Base-by-base conservation (phyloP, 768 basidiomycete species). In the Tricholoma saponaceum region DNA sequence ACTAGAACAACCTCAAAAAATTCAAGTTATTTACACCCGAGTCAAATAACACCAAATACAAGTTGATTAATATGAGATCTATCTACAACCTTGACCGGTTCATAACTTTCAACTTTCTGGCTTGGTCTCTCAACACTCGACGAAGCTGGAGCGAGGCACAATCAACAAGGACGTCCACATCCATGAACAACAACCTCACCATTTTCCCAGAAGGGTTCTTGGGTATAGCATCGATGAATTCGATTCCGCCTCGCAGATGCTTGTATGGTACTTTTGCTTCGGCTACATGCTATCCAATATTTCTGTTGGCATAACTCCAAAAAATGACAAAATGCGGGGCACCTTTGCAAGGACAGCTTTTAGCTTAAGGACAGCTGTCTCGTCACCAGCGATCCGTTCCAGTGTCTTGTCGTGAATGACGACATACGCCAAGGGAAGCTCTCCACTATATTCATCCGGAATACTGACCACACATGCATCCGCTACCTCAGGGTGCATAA, bases 151-250 rank as follows among this genome's bases (percentile, higher is more conserved):
- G 30, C 28, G 47, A 41, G n/a, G 41, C 32, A 22, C 4, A 52
- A 30, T 47, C 44, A 46, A 25, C 39, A 10, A 18, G 32, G 28
- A n/a, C 20, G 30, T 30, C 28, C n/a, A 35, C 26, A 22, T 18
- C 13, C 12, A 26, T 20, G 4, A 46, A 44, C 23, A 56, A 25
- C 14, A 52, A 14, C 63, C 82, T 68, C 30, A 85, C 76, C 47
- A 86, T 76, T 67, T 87, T 87, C n/a, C 87, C 87, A 22, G 84
- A 85, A 2, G 86, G 83, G 62, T 85, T 87, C 76, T 85, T 88
- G 2, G 87, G 87, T 39, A 89, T 80, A 1, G 66, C 70, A 44
- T 86, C 80, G 23, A 86, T 75, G 57, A 87, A 83, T 60, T 83
- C 81, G 4, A 89, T 76, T 8, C 86, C 87, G 6, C 84, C 86